A percentile compares a stretch with the other conserved stretches of the same genome.
Evolutionary conservation across 202 grass and related monocot species (phyloP).

Genomic region (Bolboschoenoplectus hybrid): DNA sequence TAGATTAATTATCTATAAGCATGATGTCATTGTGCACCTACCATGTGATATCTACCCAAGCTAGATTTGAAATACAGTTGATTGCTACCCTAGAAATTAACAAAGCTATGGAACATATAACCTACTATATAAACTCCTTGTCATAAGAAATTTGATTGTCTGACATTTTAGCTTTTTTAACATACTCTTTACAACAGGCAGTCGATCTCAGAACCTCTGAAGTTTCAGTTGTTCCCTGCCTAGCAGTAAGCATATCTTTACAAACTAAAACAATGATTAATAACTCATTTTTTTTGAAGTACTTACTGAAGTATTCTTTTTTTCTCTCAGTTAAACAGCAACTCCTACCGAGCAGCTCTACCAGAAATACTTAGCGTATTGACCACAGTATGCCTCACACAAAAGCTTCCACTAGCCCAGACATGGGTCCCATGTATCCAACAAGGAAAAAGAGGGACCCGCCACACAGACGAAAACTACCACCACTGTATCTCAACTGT

Average conservation of each 20-base stretch:
- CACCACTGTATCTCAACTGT: constrained; percentile 70
- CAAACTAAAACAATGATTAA: constrained; percentile 39
- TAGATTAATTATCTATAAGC: constrained; percentile 24
- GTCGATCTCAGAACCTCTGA: constrained; percentile 83
- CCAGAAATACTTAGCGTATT: constrained; percentile 88
- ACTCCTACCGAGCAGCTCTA: constrained; percentile 80
- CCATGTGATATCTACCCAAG: not conserved
- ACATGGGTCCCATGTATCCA: constrained; percentile 84
- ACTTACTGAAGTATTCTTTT: constrained; percentile 44
- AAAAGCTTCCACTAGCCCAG: constrained; percentile 89
- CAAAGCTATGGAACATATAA: not conserved
- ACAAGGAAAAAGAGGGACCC: constrained; percentile 84
- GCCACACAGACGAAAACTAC: constrained; percentile 87
- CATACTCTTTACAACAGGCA: constrained; percentile 58
- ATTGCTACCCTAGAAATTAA: not conserved
- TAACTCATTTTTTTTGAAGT: constrained; percentile 43
- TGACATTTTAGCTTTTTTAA: constrained; percentile 17
- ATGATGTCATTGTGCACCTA: constrained; percentile 10
- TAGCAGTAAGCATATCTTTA: constrained; percentile 54
- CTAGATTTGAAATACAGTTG: not conserved
- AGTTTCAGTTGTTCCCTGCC: constrained; percentile 58
- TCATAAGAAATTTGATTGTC: not conserved
- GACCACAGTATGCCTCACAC: constrained; percentile 61
- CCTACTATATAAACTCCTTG: not conserved
- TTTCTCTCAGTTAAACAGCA: constrained; percentile 65